A percentile compares a stretch with the other conserved stretches of the same genome.
phyloP scores from a whole-genome alignment of 331 rosid genomes.

The Acacia concinna region DNA sequence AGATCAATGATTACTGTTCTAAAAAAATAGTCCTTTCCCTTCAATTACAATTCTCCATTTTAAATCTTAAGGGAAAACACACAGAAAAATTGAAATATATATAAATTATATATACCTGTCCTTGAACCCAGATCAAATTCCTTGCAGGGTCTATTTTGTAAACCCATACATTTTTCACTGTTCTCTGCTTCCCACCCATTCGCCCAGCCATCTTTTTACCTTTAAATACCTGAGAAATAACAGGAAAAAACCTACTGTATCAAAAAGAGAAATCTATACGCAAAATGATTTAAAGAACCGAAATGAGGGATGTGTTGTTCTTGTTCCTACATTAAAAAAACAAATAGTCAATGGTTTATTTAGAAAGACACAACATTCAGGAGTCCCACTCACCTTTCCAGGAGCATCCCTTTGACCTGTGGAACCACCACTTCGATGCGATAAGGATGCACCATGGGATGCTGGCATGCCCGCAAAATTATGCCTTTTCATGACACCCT shows the following conservation, averaged over 20 bases:
- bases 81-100: not conserved
- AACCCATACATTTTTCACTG: constrained; percentile 92
- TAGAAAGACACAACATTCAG: constrained; percentile 1
- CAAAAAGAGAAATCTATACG: not conserved
- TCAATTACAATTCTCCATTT: not conserved
- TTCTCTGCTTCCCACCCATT: constrained; percentile 93
- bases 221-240: constrained; percentile 66
- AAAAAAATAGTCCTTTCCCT: constrained; percentile 2
- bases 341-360: not conserved
- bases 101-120: constrained; percentile 73
- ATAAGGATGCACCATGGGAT: constrained; percentile 66
- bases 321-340: not conserved
- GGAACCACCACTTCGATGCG: constrained; percentile 74
- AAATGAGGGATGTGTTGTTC: not conserved
- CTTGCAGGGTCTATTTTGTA: constrained; percentile 95
- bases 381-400: constrained; percentile 62
- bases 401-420: constrained; percentile 69
- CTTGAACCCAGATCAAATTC: constrained; percentile 90
- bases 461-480: constrained; percentile 67
- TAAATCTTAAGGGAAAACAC: constrained; percentile 1
- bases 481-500: constrained; percentile 80
- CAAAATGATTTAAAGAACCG: constrained; percentile 6
- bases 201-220: constrained; percentile 91
- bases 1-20: not conserved
- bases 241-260: not conserved